phyloP scores from a whole-genome alignment of 495 filamentous ascomycete species.

The Pyrenula massariospora region DNA sequence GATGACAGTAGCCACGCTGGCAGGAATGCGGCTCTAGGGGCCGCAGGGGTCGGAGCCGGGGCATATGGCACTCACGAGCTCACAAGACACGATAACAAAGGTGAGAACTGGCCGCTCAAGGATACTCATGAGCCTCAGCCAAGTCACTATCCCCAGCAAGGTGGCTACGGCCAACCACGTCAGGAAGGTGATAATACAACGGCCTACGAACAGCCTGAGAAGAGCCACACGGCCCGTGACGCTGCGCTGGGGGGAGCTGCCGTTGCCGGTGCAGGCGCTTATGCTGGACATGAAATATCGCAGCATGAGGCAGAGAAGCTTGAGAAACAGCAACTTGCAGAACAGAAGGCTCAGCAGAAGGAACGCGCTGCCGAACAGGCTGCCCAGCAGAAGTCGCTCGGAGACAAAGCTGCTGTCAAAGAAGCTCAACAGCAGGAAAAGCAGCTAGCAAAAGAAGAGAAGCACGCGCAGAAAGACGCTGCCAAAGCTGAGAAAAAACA shows the following conservation, averaged over 20 bases:
- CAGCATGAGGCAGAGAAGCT: conserved; percentile 3
- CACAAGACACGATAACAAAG: not conserved
- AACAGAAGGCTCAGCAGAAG: conserved; percentile 9
- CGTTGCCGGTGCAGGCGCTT: conserved; percentile 8
- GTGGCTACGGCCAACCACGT: not conserved
- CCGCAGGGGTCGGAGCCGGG: not conserved
- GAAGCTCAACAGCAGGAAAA: conserved; percentile 17
- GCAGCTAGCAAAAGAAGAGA: conserved; percentile 9
- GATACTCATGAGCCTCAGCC: not conserved
- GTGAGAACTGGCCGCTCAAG: not conserved
- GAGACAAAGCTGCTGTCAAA: conserved; percentile 8
- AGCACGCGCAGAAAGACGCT: not conserved
- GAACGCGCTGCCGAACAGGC: conserved; percentile 6
- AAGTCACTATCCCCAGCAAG: not conserved
- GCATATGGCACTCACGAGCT: not conserved
- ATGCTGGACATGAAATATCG: conserved; percentile 6
- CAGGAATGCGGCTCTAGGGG: conserved; percentile 1
- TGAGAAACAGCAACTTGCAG: not conserved
- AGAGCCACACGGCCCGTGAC: conserved; percentile 7
- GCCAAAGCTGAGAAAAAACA: conserved; percentile 4
- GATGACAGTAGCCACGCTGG: not conserved
- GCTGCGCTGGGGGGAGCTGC: conserved; percentile 14
- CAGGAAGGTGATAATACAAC: not conserved
- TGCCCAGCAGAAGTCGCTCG: conserved; percentile 10
- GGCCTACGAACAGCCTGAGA: not conserved